phyloP scores from a whole-genome alignment of 129 eudicot genomes.

The Mikania micrantha region DNA sequence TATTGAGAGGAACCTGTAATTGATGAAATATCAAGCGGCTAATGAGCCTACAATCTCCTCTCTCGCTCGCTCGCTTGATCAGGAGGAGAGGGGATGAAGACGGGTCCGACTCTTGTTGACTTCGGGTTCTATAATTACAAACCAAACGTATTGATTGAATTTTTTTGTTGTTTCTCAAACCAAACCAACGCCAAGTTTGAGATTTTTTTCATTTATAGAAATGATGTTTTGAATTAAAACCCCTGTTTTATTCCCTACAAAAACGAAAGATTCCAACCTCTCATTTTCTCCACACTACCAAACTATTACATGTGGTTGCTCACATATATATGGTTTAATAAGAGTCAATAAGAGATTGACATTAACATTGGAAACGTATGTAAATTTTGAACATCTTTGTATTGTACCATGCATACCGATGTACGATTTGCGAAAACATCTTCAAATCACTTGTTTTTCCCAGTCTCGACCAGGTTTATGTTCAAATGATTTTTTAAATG shows the following conservation, averaged over 20 bases:
- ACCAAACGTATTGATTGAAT: slow-evolving; percentile 1
- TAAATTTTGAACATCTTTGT: no score
- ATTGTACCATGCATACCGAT: no score
- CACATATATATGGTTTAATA: neutral
- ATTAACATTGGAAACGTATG: neutral
- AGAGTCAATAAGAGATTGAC: neutral
- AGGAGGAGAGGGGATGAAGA: slow-evolving; percentile 30
- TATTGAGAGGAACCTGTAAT: slow-evolving; percentile 15
- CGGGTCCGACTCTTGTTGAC: slow-evolving; percentile 30
- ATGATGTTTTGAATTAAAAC: slow-evolving; percentile 14
- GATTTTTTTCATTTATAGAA: slow-evolving; percentile 18
- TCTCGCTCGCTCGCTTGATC: slow-evolving; percentile 9
- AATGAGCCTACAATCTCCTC: slow-evolving; percentile 21
- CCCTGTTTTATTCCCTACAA: slow-evolving; percentile 17
- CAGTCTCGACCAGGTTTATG: no score
- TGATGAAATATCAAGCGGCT: slow-evolving; percentile 14
- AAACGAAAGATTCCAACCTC: slow-evolving; percentile 10
- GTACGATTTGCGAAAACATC: no score
- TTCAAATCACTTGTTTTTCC: no score
- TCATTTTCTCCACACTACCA: slow-evolving; percentile 6
- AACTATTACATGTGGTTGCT: neutral
- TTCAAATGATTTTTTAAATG: no score
- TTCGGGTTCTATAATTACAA: slow-evolving; percentile 25
- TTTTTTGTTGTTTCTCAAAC: slow-evolving; percentile 27
- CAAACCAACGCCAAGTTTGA: slow-evolving; percentile 16